These are phyloP conservation scores for Suillus placidus DNA, from an alignment of 768 basidiomycete genomes.

Conservation along the genomic window DNA sequence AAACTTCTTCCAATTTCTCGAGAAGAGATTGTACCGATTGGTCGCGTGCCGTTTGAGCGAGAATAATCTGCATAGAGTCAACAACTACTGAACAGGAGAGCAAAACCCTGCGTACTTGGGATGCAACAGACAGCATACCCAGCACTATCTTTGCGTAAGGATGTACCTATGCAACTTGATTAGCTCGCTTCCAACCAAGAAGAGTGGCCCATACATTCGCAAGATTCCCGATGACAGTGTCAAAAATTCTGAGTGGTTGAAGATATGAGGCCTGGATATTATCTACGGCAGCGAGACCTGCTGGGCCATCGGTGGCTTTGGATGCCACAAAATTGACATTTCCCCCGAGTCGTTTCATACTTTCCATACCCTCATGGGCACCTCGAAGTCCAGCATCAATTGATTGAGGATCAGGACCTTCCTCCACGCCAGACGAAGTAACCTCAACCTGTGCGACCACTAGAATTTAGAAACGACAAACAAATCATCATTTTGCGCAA, in stretches of 20 bases:
- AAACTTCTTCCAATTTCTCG: neutral
- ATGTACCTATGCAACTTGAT: slow-evolving; percentile 2
- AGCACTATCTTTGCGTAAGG: slow-evolving; percentile 12
- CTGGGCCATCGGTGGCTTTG: neutral
- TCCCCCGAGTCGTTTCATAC: neutral
- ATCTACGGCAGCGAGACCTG: neutral
- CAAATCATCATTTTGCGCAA: neutral
- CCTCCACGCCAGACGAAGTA: neutral
- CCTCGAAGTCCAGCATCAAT: neutral
- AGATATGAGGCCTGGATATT: slow-evolving; percentile 4
- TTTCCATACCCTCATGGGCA: neutral
- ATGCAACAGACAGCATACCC: slow-evolving; percentile 4
- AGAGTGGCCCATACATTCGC: neutral
- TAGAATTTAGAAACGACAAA: neutral
- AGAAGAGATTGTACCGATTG: neutral
- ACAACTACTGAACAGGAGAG: neutral
- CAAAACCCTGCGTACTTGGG: neutral
- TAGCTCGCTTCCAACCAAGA: neutral
- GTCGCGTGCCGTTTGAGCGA: slow-evolving; percentile 11
- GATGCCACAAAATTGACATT: neutral
- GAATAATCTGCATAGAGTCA: neutral
- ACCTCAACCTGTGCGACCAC: neutral
- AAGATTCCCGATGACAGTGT: neutral
- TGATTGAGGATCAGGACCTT: neutral
- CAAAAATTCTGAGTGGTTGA: slow-evolving; percentile 5